A percentile compares a stretch with the other conserved stretches of the same genome.
phyloP scores from a whole-genome alignment of 768 basidiomycete genomes.

The Rubroboletus pulcherrimus region DNA sequence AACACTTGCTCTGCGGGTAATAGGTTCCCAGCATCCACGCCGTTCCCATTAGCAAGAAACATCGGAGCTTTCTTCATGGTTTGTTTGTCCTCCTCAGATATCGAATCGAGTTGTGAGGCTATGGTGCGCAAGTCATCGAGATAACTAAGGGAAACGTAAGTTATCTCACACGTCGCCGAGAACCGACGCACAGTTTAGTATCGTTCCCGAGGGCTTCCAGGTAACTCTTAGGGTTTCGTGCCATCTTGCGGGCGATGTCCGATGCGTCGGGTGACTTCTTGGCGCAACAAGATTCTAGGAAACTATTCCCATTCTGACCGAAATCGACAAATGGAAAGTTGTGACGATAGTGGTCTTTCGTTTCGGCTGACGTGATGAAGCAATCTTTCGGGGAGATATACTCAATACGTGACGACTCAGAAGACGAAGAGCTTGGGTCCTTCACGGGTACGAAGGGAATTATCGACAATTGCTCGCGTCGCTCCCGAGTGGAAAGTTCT shows the following conservation, averaged over 20 bases:
- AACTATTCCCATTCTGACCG: slow-evolving; percentile 7
- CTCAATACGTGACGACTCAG: background rate
- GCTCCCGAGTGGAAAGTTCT: slow-evolving; percentile 4
- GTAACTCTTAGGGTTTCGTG: slow-evolving; percentile 2
- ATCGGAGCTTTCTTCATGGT: slow-evolving; percentile 7
- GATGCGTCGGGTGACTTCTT: slow-evolving; percentile 15
- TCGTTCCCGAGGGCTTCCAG: background rate
- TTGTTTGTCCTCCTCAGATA: slow-evolving; percentile 7
- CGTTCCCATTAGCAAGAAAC: slow-evolving; percentile 6
- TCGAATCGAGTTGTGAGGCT: slow-evolving; percentile 10
- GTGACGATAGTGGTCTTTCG: slow-evolving; percentile 3
- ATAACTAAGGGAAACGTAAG: slow-evolving; percentile 7
- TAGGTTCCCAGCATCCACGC: background rate
- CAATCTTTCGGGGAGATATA: slow-evolving; percentile 12
- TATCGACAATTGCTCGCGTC: slow-evolving; percentile 6
- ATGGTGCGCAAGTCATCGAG: slow-evolving; percentile 11
- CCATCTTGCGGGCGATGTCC: slow-evolving; percentile 12
- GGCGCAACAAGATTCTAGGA: slow-evolving; percentile 12
- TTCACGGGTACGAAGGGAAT: slow-evolving; percentile 13
- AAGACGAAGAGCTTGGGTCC: background rate
- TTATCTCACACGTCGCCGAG: background rate
- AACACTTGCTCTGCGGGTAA: slow-evolving; percentile 10
- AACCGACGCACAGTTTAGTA: slow-evolving; percentile 2
- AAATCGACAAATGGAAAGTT: slow-evolving; percentile 16
- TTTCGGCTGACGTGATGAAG: slow-evolving; percentile 5